Base-by-base conservation (phyloP, 2,329 filamentous ascomycete genomes). In the Periconia digitata region DNA sequence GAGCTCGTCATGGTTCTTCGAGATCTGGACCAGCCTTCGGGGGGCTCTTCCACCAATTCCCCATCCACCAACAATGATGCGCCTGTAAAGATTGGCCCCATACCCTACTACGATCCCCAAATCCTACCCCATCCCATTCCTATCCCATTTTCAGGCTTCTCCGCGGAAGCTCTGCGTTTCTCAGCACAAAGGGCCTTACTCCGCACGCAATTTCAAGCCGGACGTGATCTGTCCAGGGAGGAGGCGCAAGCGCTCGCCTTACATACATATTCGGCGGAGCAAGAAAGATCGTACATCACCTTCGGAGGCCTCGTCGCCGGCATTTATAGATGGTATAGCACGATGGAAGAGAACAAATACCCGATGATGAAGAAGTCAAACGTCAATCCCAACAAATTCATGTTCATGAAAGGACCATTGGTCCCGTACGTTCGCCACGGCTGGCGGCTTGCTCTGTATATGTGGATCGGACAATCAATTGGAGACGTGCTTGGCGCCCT, bases 241-340 rank as follows among this genome's bases (percentile, higher is more conserved):
- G 76, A 78, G 58, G 64, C 71, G 6, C 71, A 76, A 43, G 73
- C 74, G 0, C 56, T 77, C 12, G 70, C 73, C 10, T 70, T 55
- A 46, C 70, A 76, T 49, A 59, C 71, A 22, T 69, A 72, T 18
- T 65, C 72, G 36, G 62, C 65, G 5, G 57, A 74, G 27, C 58
- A 69, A 32, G 66, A 66, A 5, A 70, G 68, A 8, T 72, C 66
- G 16, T 76, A 72, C 49, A 74, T 70, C 24, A 53, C 66, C 1
- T 67, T 71, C 1, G 43, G 63, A 0, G 74, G 74, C 4, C 58
- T 63, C 12, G 51, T 55, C 1, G 46, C 61, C 0, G 75, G 67
- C 1, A 51, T 50, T 1, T 66, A 59, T n/a, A 54, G 67, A 41
- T 70, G 64, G 49, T 73, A 69, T 29, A 58, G 58, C 2, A 72